These are phyloP conservation scores for Glycine tomentella DNA, from an alignment of 306 rosid genomes.

Conservation along the genomic window DNA sequence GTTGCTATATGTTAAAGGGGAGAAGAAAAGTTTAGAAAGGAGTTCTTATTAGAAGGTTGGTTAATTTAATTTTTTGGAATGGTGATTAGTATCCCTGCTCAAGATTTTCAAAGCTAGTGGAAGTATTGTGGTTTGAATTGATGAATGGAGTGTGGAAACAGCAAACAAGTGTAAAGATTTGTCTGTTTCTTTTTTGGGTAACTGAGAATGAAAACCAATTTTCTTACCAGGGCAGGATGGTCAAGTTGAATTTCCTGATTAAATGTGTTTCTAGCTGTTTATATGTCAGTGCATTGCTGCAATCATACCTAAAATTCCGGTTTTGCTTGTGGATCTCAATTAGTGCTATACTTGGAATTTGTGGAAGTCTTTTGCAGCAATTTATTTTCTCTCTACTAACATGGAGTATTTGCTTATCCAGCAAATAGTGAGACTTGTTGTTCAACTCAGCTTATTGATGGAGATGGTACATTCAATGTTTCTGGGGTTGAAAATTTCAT, in stretches of 20 bases:
- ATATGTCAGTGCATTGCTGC: constrained; percentile 21
- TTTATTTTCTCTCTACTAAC: constrained; percentile 29
- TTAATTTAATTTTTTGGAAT: constrained; percentile 1
- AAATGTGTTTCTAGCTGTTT: constrained; percentile 19
- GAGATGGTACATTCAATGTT: constrained; percentile 84
- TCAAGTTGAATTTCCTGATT: constrained; percentile 18
- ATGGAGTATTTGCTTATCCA: constrained; percentile 45
- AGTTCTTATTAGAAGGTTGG: constrained; percentile 28
- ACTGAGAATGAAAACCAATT: constrained; percentile 2
- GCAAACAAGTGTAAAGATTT: background rate
- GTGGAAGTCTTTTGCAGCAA: background rate
- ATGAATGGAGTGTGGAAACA: constrained; percentile 40
- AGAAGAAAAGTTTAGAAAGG: constrained; percentile 16
- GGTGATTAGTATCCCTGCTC: constrained; percentile 32
- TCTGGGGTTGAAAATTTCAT: constrained; percentile 74
- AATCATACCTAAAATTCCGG: constrained; percentile 23
- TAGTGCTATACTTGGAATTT: background rate
- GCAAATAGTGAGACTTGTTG: constrained; percentile 58
- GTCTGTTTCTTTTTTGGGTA: background rate
- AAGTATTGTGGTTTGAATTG: constrained; percentile 40
- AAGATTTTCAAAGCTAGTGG: background rate
- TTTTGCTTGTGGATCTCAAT: constrained; percentile 28
- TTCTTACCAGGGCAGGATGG: constrained; percentile 4
- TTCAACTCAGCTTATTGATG: constrained; percentile 95
- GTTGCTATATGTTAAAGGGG: constrained; percentile 32